phyloP scores from a whole-genome alignment of 2,329 filamentous ascomycete genomes.

The Hypoxylon sp. region DNA sequence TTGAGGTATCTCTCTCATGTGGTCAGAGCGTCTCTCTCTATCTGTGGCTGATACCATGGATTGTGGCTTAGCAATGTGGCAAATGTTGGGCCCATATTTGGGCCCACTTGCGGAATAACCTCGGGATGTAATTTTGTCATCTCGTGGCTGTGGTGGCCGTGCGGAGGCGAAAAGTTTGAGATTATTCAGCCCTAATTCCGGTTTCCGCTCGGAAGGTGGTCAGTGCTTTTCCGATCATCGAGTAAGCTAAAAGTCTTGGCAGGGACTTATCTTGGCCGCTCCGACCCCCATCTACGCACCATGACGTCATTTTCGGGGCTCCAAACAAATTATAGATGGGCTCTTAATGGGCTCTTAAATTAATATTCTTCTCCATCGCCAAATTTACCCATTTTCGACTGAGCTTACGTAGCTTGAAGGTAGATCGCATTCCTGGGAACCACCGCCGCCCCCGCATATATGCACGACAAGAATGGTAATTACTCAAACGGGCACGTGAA shows the following conservation, averaged over 20 bases:
- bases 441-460: constrained; percentile 28
- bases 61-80: not conserved
- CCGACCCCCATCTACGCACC: constrained; percentile 24
- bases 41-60: not conserved
- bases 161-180: constrained; percentile 3
- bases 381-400: constrained; percentile 33
- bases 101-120: constrained; percentile 2
- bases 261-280: constrained; percentile 42
- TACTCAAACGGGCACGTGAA: constrained; percentile 40
- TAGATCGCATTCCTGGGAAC: constrained; percentile 31
- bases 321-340: constrained; percentile 12
- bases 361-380: constrained; percentile 20
- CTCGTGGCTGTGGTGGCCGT: constrained; percentile 33
- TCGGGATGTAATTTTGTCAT: not conserved
- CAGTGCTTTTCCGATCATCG: constrained; percentile 31
- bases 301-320: constrained; percentile 37
- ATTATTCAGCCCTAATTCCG: constrained; percentile 43
- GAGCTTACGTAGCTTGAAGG: constrained; percentile 38
- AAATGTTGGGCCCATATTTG: no score
- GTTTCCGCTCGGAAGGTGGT: constrained; percentile 30
- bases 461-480: constrained; percentile 33
- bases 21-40: not conserved
- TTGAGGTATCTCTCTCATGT: not conserved
- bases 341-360: not conserved
- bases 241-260: constrained; percentile 42